Percentiles rank a stretch among this genome's conserved stretches.
phyloP scores from a whole-genome alignment of 2,329 filamentous ascomycete species.

The Penicillium sp. region DNA sequence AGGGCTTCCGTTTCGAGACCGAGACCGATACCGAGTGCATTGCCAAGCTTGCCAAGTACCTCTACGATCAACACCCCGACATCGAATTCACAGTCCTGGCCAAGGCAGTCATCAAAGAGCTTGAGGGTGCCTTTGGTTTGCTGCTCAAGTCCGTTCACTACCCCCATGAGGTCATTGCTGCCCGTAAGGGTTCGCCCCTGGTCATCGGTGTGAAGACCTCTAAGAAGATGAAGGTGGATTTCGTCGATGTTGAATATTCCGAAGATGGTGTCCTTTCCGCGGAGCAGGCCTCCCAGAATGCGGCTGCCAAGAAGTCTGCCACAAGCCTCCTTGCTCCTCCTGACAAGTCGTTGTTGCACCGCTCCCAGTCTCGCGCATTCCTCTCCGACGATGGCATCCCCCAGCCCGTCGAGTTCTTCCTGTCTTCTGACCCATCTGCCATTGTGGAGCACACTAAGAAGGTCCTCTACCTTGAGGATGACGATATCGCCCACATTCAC shows the following conservation, averaged over 20 bases:
- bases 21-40: conserved; percentile 99
- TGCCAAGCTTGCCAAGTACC: conserved; percentile 97
- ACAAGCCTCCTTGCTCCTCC: conserved; percentile 75
- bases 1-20: conserved; percentile 98
- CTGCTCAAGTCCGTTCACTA: conserved; percentile 98
- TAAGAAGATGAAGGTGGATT: conserved; percentile 99
- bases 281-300: conserved; percentile 93
- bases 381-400: conserved; percentile 97
- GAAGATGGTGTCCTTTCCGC: conserved; percentile 86
- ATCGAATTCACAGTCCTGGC: conserved; percentile 95
- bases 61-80: conserved; percentile 89
- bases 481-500: conserved; percentile 99
- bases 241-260: conserved; percentile 96
- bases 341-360: conserved; percentile 97
- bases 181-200: conserved; percentile 95
- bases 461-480: conserved; percentile 98
- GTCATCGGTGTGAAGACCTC: conserved; percentile 96
- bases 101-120: conserved; percentile 97
- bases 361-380: conserved; percentile 97
- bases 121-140: conserved; percentile 95
- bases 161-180: conserved; percentile 95
- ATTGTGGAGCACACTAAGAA: conserved; percentile 99
- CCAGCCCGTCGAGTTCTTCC: conserved; percentile 98
- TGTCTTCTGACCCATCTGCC: conserved; percentile 96
- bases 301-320: conserved; percentile 87